These are phyloP conservation scores for Trichoderma sp. DNA, from an alignment of 2,329 filamentous ascomycete species.

Conservation along the genomic window DNA sequence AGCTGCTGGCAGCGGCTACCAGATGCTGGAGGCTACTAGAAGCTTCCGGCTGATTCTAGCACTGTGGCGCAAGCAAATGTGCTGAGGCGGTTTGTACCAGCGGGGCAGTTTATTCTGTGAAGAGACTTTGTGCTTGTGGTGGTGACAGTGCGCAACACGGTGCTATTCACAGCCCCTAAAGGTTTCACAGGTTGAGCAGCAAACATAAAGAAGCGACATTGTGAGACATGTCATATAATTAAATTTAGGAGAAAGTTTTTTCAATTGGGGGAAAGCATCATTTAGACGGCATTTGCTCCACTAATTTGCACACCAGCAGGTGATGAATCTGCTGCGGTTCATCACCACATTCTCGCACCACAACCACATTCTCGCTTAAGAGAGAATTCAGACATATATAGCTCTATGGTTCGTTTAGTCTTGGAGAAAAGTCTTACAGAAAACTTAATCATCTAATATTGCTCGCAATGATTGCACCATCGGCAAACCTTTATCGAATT, in stretches of 20 bases:
- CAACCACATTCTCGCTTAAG: too few relatives aligned
- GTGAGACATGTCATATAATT: not conserved
- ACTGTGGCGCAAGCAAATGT: not conserved
- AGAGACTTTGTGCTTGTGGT: not conserved
- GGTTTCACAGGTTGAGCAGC: not conserved
- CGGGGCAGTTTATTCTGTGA: not conserved
- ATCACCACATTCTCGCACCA: too few relatives aligned
- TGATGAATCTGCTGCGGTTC: not conserved
- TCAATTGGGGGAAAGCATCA: not conserved
- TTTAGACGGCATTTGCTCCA: not conserved
- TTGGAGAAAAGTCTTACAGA: not conserved
- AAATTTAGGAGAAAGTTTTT: not conserved
- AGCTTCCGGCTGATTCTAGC: not conserved
- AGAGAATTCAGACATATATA: too few relatives aligned
- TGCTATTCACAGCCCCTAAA: not conserved
- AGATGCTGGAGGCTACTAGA: not conserved
- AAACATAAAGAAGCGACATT: too few relatives aligned
- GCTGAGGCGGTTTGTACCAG: not conserved
- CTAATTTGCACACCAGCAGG: not conserved
- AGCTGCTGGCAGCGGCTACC: not conserved
- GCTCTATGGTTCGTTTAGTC: not conserved
- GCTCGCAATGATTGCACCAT: too few relatives aligned
- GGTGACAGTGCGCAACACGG: not conserved
- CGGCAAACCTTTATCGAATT: too few relatives aligned
- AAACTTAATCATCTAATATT: not conserved